Base-by-base conservation (phyloP, 2,329 filamentous ascomycete genomes). In the Penicillium digitatum region DNA sequence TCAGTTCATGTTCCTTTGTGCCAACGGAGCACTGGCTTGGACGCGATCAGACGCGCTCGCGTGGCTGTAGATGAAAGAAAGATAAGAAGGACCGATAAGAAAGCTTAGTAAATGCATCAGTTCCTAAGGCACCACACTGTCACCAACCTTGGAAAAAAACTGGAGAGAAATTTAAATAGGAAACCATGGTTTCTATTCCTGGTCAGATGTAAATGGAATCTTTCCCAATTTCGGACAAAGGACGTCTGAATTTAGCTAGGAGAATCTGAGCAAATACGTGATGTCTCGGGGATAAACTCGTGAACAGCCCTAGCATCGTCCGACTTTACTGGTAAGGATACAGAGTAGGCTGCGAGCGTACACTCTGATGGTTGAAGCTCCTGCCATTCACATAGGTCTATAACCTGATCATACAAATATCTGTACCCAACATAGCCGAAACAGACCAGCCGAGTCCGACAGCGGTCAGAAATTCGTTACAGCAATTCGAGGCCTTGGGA, bases 1-100 rank as follows among this genome's bases (percentile, higher is more conserved):
- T 27, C 10, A 22, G 9, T 42, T 32, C 26, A 18, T 29, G 31
- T 9, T 20, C 29, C 27, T 44, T 50, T 26, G 37, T 47, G 27
- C 37, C 22, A 42, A 40, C 20, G 18, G 34, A 31, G 37, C 26
- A 24, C 34, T 35, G 39, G 52, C 39, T 45, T 51, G 54, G 27
- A 57, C 59, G 59, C 59, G 59, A 52, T 49, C 34, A 16, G 47
- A 61, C 59, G 60, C 60, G 60, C 35, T 42, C 47, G 37, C 37
- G 47, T 31, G 26, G 37, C 47, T 32, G 37, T 32, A 42, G 27
- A 50, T 50, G 48, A 43, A 50, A 49, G 47, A 49, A 43, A 50
- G 48, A 50, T 50, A 50, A 50, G 48, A 18, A 34, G 16, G 2
- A 0, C 20, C 48, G 48, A 50, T 50, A 50, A 50, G 48, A 16